Evolutionary conservation across 2,329 filamentous ascomycete genomes (phyloP).

Genomic region (Amesomyces nigricolor): DNA sequence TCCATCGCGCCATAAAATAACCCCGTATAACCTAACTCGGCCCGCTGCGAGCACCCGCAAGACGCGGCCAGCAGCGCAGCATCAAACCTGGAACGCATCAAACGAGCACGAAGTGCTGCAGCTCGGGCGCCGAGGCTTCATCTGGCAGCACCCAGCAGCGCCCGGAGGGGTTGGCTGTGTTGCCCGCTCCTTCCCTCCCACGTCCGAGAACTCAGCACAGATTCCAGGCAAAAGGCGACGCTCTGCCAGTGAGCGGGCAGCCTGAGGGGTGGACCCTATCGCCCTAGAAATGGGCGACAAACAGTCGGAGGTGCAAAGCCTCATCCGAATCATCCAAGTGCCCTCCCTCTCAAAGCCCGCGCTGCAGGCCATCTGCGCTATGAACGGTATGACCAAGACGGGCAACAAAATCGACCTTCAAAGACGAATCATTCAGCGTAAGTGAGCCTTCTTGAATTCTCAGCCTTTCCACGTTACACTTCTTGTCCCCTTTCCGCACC

Average conservation of each 20-base stretch:
- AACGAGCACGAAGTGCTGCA: too few species aligned
- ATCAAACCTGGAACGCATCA: too few species aligned
- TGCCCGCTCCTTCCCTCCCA: constrained; percentile 6
- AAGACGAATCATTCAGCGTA: constrained; percentile 70
- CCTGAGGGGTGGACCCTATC: neutral
- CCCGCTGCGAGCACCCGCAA: constrained; percentile 4
- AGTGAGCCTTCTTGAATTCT: constrained; percentile 35
- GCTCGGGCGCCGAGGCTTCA: neutral
- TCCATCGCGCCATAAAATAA: neutral
- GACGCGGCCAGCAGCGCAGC: too few species aligned
- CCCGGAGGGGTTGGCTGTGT: neutral
- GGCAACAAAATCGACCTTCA: constrained; percentile 85
- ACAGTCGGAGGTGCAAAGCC: constrained; percentile 38
- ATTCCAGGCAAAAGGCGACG: neutral
- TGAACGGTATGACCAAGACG: constrained; percentile 68
- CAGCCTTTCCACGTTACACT: neutral
- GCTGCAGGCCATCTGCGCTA: constrained; percentile 69
- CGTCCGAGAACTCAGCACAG: neutral
- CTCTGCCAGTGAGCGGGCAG: neutral
- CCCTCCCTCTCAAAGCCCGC: constrained; percentile 52
- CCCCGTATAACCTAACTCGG: neutral
- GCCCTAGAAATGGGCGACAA: constrained; percentile 17
- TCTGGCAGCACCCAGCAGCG: neutral
- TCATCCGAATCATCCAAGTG: constrained; percentile 41
- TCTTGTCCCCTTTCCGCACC: neutral